A percentile compares a stretch with the other conserved stretches of the same genome.
Conservation (phyloP, 2,329 filamentous ascomycete genomes). For the Hymenoscyphus infarciens region DNA sequence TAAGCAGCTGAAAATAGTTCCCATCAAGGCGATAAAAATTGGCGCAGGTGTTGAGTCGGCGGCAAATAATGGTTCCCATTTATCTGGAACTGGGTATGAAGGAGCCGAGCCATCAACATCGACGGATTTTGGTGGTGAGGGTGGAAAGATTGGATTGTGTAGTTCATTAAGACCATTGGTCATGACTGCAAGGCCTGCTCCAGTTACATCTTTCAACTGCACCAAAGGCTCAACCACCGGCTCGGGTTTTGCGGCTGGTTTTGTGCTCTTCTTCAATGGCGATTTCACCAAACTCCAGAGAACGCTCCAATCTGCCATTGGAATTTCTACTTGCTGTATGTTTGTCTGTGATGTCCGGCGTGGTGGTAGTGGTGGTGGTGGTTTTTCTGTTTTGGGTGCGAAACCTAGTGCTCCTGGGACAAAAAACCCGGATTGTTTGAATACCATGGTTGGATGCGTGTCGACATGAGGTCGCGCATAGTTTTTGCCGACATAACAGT, state of each 20-base stretch:
- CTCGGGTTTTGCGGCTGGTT: slow-evolving; percentile 7
- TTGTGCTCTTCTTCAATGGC: slow-evolving; percentile 20
- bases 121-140: slow-evolving; percentile 28
- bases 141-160: slow-evolving; percentile 8
- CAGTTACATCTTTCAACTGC: slow-evolving; percentile 5
- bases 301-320: slow-evolving; percentile 28
- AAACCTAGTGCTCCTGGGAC: slow-evolving; percentile 19
- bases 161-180: slow-evolving; percentile 3
- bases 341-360: slow-evolving; percentile 8
- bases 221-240: not conserved
- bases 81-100: slow-evolving; percentile 20
- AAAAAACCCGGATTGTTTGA: slow-evolving; percentile 22
- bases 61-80: slow-evolving; percentile 27
- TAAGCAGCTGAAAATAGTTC: slow-evolving; percentile 26
- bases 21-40: slow-evolving; percentile 28
- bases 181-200: slow-evolving; percentile 2
- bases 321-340: slow-evolving; percentile 17
- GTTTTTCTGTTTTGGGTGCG: slow-evolving; percentile 13
- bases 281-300: slow-evolving; percentile 29
- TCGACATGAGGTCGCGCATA: slow-evolving; percentile 19
- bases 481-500: slow-evolving; percentile 27
- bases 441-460: slow-evolving; percentile 21
- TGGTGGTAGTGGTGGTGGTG: slow-evolving; percentile 21
- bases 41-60: slow-evolving; percentile 19
- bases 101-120: slow-evolving; percentile 17